These are phyloP conservation scores for Ajuga reptans DNA, from an alignment of 305 asterid species.

Conservation along the genomic window DNA sequence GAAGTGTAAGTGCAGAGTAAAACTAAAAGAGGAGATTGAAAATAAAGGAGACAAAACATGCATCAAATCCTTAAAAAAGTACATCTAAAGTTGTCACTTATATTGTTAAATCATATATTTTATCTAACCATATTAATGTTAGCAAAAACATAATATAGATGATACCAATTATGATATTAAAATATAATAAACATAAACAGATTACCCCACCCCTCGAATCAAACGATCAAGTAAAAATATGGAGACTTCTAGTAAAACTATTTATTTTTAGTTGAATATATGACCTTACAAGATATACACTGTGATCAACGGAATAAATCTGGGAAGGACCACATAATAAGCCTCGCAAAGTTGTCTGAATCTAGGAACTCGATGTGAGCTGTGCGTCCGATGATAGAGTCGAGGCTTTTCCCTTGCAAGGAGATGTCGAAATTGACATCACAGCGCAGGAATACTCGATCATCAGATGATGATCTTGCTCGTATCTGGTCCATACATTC, in stretches of 20 bases:
- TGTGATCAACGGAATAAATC: constrained; percentile 43
- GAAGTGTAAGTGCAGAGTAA: too few species aligned
- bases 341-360: constrained; percentile 59
- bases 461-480: constrained; percentile 50
- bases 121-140: too few species aligned
- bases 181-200: neutral
- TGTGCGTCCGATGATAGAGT: constrained; percentile 72
- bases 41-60: too few species aligned
- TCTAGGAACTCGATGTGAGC: constrained; percentile 87
- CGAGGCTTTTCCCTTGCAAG: constrained; percentile 61
- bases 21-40: too few species aligned
- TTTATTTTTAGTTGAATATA: neutral
- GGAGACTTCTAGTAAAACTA: neutral
- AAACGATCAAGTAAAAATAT: neutral
- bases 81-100: too few species aligned
- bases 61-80: too few species aligned
- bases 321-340: constrained; percentile 78
- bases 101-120: too few species aligned
- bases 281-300: neutral
- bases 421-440: constrained; percentile 65
- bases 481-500: constrained; percentile 68
- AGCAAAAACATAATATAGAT: neutral
- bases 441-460: constrained; percentile 64
- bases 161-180: neutral
- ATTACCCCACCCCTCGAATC: neutral